A percentile compares a stretch with the other conserved stretches of the same genome.
Evolutionary conservation across 495 filamentous ascomycete species (phyloP).

Genomic region (Filosporella fistucella): DNA sequence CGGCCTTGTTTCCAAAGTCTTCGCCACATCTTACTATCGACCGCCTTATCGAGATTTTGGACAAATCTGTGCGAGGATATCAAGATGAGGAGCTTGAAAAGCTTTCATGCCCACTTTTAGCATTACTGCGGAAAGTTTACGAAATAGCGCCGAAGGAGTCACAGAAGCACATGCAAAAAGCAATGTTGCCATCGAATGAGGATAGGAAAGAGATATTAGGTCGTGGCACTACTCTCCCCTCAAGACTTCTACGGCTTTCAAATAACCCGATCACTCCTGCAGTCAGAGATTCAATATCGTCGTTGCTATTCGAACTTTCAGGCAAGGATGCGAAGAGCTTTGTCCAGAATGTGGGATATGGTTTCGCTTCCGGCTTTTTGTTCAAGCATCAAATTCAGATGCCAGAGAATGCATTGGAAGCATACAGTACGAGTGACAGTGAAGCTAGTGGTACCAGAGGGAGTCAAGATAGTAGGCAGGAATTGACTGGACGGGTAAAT

Average conservation of each 20-base stretch:
- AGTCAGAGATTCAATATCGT: slow-evolving; percentile 69
- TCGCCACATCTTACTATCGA: slow-evolving; percentile 59
- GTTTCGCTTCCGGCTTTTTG: slow-evolving; percentile 85
- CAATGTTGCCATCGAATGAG: slow-evolving; percentile 70
- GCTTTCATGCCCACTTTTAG: slow-evolving; percentile 63
- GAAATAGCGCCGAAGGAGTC: slow-evolving; percentile 64
- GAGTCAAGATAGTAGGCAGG: slow-evolving; percentile 25
- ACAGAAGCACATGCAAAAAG: slow-evolving; percentile 55
- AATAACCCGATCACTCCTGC: slow-evolving; percentile 64
- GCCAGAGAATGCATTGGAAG: slow-evolving; percentile 60
- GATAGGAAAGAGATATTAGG: slow-evolving; percentile 81
- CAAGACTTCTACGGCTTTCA: slow-evolving; percentile 74
- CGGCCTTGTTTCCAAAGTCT: slow-evolving; percentile 61
- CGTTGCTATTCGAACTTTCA: slow-evolving; percentile 82
- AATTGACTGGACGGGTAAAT: slow-evolving; percentile 46
- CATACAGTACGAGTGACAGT: slow-evolving; percentile 37
- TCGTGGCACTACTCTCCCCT: slow-evolving; percentile 65
- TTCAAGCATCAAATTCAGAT: slow-evolving; percentile 75
- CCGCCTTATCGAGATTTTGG: slow-evolving; percentile 69
- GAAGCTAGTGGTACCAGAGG: slow-evolving; percentile 17
- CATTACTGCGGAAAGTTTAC: slow-evolving; percentile 66
- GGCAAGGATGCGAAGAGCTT: slow-evolving; percentile 67
- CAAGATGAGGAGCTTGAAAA: slow-evolving; percentile 63
- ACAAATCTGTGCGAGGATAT: slow-evolving; percentile 57
- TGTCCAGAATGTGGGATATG: slow-evolving; percentile 83